phyloP scores from a whole-genome alignment of 192 early-diverging fungal species.

The Physocladia obscura region DNA sequence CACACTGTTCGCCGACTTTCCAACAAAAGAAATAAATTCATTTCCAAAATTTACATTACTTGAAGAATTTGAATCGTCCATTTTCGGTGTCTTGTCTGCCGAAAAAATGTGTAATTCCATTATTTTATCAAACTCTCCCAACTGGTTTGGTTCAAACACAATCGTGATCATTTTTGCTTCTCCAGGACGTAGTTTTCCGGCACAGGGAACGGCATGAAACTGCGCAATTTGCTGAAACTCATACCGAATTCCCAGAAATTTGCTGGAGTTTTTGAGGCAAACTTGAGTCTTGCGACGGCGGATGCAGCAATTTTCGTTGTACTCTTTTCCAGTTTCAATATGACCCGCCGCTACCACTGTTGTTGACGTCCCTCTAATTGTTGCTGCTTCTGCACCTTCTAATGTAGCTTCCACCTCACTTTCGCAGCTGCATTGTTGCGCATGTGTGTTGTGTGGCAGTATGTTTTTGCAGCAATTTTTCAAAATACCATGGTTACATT shows the following conservation, averaged over 20 bases:
- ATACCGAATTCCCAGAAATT: conserved; percentile 30
- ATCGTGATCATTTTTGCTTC: conserved; percentile 28
- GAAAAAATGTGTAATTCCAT: conserved; percentile 7
- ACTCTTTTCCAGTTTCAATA: too few relatives aligned
- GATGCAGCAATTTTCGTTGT: background rate
- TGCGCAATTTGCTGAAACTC: conserved; percentile 39
- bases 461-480: too few relatives aligned
- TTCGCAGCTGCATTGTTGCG: too few relatives aligned
- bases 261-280: conserved; percentile 30
- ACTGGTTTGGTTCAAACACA: conserved; percentile 47
- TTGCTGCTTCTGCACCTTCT: too few relatives aligned
- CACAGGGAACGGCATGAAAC: conserved; percentile 36
- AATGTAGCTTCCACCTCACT: conserved; percentile 14
- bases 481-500: too few relatives aligned
- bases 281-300: background rate
- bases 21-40: background rate
- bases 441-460: too few relatives aligned
- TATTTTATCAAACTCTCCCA: conserved; percentile 39
- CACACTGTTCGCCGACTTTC: background rate
- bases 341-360: too few relatives aligned
- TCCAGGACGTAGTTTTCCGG: conserved; percentile 29
- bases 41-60: background rate
- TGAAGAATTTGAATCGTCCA: too few relatives aligned
- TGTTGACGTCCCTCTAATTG: too few relatives aligned
- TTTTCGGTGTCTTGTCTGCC: conserved; percentile 18